Evolutionary conservation across 805 yeast genomes (phyloP).

Genomic region (Wickerhamomyces sydowiorum): DNA sequence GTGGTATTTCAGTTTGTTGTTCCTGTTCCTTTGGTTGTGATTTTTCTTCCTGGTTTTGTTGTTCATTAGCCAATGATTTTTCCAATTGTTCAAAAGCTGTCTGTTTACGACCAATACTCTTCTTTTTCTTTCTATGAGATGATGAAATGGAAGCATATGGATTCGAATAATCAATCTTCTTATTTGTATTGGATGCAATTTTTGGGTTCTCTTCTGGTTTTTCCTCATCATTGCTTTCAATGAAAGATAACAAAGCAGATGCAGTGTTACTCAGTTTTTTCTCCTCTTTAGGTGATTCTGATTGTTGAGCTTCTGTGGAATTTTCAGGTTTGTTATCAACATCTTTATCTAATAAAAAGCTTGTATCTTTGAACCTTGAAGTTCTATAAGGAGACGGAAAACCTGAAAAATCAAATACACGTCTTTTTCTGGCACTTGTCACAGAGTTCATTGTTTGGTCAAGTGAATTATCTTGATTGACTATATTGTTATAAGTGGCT

Average conservation of each 20-base stretch:
- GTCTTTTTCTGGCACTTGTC: slow-evolving; percentile 18
- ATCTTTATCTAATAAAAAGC: background rate
- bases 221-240: slow-evolving; percentile 25
- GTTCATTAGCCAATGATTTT: slow-evolving; percentile 8
- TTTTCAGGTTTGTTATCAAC: background rate
- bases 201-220: slow-evolving; percentile 5
- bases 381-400: slow-evolving; percentile 34
- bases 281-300: slow-evolving; percentile 4
- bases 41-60: background rate
- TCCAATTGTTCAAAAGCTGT: slow-evolving; percentile 18
- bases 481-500: slow-evolving; percentile 24
- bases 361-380: slow-evolving; percentile 20
- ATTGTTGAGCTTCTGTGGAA: background rate
- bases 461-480: slow-evolving; percentile 11
- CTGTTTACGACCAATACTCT: slow-evolving; percentile 7
- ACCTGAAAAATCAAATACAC: slow-evolving; percentile 32
- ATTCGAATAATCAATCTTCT: slow-evolving; percentile 26
- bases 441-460: slow-evolving; percentile 10
- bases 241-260: slow-evolving; percentile 39
- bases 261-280: slow-evolving; percentile 42
- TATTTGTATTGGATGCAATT: slow-evolving; percentile 5
- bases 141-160: slow-evolving; percentile 32
- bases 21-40: slow-evolving; percentile 1
- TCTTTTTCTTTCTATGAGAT: slow-evolving; percentile 7
- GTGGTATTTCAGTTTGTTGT: background rate